phyloP scores from a whole-genome alignment of 2,329 filamentous ascomycete genomes.

The Microdochium paspali region DNA sequence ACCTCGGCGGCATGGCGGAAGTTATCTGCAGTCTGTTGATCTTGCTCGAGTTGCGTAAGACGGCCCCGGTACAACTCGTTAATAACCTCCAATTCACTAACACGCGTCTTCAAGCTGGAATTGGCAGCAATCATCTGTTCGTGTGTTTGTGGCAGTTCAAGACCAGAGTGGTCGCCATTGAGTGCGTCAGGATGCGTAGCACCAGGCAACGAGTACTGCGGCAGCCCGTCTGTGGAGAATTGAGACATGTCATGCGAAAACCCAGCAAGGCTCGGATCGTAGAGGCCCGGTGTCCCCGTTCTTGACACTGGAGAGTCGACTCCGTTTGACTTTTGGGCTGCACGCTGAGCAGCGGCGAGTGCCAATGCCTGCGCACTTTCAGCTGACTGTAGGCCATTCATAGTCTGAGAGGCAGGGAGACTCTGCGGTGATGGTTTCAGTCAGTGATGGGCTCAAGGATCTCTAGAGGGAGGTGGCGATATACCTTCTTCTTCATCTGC shows the following conservation, averaged over 20 bases:
- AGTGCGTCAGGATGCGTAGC: conserved; percentile 38
- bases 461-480: conserved; percentile 1
- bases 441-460: conserved; percentile 1
- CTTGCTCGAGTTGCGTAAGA: conserved; percentile 70
- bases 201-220: conserved; percentile 41
- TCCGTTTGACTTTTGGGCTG: conserved; percentile 57
- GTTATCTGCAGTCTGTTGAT: conserved; percentile 56
- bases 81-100: conserved; percentile 92
- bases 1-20: conserved; percentile 40
- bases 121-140: conserved; percentile 75
- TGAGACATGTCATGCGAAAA: conserved; percentile 72
- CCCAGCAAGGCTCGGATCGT: conserved; percentile 59
- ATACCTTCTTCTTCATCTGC: conserved; percentile 70
- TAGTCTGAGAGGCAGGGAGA: not conserved
- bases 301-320: conserved; percentile 67
- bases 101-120: conserved; percentile 83
- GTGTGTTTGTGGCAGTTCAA: conserved; percentile 66
- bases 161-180: conserved; percentile 50
- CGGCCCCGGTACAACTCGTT: conserved; percentile 72
- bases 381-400: not conserved
- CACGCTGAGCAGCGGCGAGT: conserved; percentile 42
- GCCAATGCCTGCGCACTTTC: conserved; percentile 10
- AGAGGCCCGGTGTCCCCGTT: conserved; percentile 68
- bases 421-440: not conserved
- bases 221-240: conserved; percentile 47